Evolutionary conservation across 768 basidiomycete species (phyloP).

Genomic region (Kwoniella dendrophila): DNA sequence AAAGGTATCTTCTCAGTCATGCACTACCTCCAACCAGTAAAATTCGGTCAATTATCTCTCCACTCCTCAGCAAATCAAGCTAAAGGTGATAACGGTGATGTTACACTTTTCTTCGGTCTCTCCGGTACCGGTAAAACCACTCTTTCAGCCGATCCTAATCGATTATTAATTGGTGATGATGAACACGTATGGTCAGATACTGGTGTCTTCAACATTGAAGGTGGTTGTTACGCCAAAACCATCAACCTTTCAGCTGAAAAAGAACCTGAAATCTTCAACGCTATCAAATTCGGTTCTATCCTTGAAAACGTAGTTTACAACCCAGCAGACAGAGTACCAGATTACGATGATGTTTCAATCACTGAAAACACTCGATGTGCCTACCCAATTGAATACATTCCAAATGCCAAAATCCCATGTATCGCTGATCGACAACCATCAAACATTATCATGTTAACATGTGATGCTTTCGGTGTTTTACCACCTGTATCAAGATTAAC

Average conservation of each 20-base stretch:
- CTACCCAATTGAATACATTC: slow-evolving; percentile 96
- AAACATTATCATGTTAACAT: slow-evolving; percentile 74
- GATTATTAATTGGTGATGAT: slow-evolving; percentile 94
- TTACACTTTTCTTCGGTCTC: slow-evolving; percentile 98
- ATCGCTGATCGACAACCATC: slow-evolving; percentile 80
- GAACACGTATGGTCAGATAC: slow-evolving; percentile 99
- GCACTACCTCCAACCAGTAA: slow-evolving; percentile 99
- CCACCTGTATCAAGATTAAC: slow-evolving; percentile 92
- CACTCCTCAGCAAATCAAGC: slow-evolving; percentile 89
- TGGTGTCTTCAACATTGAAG: slow-evolving; percentile 99
- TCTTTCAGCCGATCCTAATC: slow-evolving; percentile 91
- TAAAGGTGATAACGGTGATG: slow-evolving; percentile 85
- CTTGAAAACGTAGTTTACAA: slow-evolving; percentile 99
- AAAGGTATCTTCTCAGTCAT: slow-evolving; percentile 99
- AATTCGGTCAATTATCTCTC: slow-evolving; percentile 94
- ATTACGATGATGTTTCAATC: slow-evolving; percentile 95
- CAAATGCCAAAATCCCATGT: slow-evolving; percentile 93
- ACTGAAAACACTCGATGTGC: slow-evolving; percentile 99
- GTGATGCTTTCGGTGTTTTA: slow-evolving; percentile 96
- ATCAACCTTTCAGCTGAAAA: slow-evolving; percentile 96
- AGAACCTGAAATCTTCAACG: slow-evolving; percentile 96
- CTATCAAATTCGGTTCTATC: slow-evolving; percentile 92
- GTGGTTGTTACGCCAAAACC: slow-evolving; percentile 98
- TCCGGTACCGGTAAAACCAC: slow-evolving; percentile 99
- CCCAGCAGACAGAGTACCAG: slow-evolving; percentile 74